Conservation (phyloP, 805 yeast genomes). For the fission yeast (Schizosaccharomyces pombe) region DNA sequence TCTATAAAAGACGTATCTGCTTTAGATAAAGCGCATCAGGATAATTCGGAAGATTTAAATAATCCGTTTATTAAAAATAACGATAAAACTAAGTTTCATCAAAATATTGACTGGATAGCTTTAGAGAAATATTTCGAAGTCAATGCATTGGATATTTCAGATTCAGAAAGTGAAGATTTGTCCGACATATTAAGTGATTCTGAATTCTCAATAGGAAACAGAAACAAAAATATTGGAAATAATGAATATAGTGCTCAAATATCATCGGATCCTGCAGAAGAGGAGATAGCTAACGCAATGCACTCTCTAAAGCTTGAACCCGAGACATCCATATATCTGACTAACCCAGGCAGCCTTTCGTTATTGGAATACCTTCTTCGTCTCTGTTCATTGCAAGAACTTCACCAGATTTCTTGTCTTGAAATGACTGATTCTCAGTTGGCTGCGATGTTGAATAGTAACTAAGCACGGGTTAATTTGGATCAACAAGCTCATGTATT, state of each 20-base stretch:
- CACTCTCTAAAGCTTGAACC: background rate
- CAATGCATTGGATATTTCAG: background rate
- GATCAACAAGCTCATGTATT: no score
- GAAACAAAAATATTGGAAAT: no score
- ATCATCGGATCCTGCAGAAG: background rate
- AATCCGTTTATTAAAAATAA: no score
- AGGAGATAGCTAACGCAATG: background rate
- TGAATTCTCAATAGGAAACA: no score
- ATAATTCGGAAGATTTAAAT: background rate
- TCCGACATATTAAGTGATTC: no score
- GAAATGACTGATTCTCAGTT: slow-evolving; percentile 32
- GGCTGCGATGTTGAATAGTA: background rate
- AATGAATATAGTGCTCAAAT: background rate
- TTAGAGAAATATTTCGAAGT: slow-evolving; percentile 7
- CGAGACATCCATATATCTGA: background rate
- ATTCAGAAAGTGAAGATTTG: background rate
- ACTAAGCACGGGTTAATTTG: no score
- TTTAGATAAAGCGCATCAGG: no score
- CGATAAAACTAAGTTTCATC: no score
- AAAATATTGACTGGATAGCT: slow-evolving; percentile 12
- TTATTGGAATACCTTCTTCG: slow-evolving; percentile 41
- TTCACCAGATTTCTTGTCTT: slow-evolving; percentile 30
- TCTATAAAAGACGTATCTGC: no score
- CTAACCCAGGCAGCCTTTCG: slow-evolving; percentile 17
- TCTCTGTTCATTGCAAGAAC: slow-evolving; percentile 35